Conservation (phyloP, 371 early-diverging fungal species). For the Mycotypha africana region DNA sequence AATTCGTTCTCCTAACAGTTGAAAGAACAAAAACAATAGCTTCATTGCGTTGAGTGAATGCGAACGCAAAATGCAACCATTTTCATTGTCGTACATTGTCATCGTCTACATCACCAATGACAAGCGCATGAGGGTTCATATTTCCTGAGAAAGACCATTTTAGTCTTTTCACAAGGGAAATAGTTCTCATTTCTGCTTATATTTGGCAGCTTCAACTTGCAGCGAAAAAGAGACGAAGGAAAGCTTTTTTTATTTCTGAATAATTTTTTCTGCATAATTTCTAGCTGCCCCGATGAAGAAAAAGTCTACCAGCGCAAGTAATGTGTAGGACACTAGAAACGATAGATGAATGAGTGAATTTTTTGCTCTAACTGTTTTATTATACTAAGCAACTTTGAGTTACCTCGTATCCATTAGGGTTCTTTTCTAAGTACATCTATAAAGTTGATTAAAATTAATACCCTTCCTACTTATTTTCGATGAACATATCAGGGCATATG, state of each 20-base stretch:
- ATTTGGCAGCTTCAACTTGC: background rate
- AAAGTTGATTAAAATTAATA: background rate
- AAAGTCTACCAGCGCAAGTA: conserved; percentile 21
- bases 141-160: conserved; percentile 81
- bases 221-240: background rate
- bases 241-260: background rate
- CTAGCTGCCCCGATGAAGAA: no score
- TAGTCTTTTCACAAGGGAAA: conserved; percentile 69
- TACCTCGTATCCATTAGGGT: conserved; percentile 41
- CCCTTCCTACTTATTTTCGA: no score
- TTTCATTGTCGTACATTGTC: conserved; percentile 52
- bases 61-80: no score
- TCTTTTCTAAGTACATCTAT: conserved; percentile 32
- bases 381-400: no score
- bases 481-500: no score
- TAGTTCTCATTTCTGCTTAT: conserved; percentile 57
- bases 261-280: no score
- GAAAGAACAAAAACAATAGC: background rate
- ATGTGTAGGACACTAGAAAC: conserved; percentile 25
- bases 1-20: conserved; percentile 69
- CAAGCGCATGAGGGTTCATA: conserved; percentile 75
- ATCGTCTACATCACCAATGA: conserved; percentile 79
- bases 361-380: no score
- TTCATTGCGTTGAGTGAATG: no score
- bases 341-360: no score